A percentile compares a stretch with the other conserved stretches of the same genome.
Conservation (phyloP, 2,329 filamentous ascomycete genomes). For the Fusarium haematococcum region DNA sequence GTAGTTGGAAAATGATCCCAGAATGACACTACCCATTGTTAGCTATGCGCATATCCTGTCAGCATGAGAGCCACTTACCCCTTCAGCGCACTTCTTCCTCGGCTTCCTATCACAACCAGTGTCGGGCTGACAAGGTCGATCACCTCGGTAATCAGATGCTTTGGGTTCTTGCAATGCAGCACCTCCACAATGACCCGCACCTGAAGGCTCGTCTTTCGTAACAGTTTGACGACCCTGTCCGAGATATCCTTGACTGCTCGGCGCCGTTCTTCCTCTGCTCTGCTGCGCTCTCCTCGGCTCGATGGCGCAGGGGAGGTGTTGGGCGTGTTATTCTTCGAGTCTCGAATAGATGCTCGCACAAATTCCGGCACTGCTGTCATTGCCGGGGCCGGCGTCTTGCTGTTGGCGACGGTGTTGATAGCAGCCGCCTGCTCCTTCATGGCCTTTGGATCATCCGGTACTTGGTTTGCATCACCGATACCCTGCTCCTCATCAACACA, state of each 20-base stretch:
- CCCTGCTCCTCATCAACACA: constrained; percentile 89
- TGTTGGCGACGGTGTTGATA: constrained; percentile 71
- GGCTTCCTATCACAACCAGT: constrained; percentile 90
- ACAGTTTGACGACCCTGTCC: constrained; percentile 82
- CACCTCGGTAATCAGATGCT: constrained; percentile 95
- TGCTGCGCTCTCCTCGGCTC: constrained; percentile 63
- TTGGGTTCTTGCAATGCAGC: constrained; percentile 97
- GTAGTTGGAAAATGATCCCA: constrained; percentile 98
- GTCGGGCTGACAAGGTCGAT: constrained; percentile 94
- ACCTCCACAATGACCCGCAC: constrained; percentile 95
- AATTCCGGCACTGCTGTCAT: constrained; percentile 51
- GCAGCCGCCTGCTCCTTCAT: constrained; percentile 81
- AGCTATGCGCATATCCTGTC: constrained; percentile 34
- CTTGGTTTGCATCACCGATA: constrained; percentile 65
- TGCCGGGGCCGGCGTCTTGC: constrained; percentile 49
- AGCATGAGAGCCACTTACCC: constrained; percentile 69
- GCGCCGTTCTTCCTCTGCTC: constrained; percentile 81
- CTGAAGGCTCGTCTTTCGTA: constrained; percentile 92
- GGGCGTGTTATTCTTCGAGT: constrained; percentile 49
- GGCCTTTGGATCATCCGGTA: constrained; percentile 78
- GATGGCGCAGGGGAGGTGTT: constrained; percentile 61
- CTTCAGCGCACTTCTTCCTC: constrained; percentile 91
- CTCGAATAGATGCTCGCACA: constrained; percentile 46
- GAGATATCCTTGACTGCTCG: constrained; percentile 87
- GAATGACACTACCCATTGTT: constrained; percentile 76